Evolutionary conservation across 73 alveolate genomes (phyloP).

Genomic region (Symbiodinium natans): DNA sequence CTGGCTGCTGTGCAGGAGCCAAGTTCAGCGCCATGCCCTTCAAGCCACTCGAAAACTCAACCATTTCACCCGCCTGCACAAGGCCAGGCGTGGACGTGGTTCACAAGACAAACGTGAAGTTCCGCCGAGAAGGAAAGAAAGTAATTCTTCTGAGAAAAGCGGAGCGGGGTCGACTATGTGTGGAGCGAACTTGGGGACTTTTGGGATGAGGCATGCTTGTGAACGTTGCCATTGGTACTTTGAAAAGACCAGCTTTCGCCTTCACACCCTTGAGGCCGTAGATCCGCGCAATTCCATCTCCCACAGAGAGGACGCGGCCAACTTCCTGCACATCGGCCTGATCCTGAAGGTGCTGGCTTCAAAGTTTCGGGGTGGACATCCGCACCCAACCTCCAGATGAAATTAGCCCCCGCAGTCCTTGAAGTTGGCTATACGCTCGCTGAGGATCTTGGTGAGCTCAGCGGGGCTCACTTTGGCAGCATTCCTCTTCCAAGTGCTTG

Average conservation of each 20-base stretch:
- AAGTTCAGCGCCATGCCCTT: slow-evolving; percentile 99
- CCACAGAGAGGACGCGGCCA: slow-evolving; percentile 98
- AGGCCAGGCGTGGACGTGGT: too few relatives aligned
- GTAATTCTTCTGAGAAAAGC: too few relatives aligned
- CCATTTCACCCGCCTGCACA: slow-evolving; percentile 98
- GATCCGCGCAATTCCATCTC: slow-evolving; percentile 99
- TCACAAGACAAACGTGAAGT: too few relatives aligned
- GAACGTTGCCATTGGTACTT: too few relatives aligned
- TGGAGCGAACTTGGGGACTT: too few relatives aligned
- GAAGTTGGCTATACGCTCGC: slow-evolving; percentile 88
- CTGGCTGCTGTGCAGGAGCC: too few relatives aligned
- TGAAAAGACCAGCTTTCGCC: slow-evolving; percentile 95
- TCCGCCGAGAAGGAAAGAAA: too few relatives aligned
- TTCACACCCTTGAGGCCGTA: slow-evolving; percentile 98
- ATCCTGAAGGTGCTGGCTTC: slow-evolving; percentile 45
- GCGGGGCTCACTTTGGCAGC: slow-evolving; percentile 90
- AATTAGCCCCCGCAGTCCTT: slow-evolving; percentile 30
- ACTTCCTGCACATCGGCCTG: slow-evolving; percentile 96
- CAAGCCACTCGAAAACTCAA: slow-evolving; percentile 98
- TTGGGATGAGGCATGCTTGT: too few relatives aligned
- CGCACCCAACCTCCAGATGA: too few relatives aligned
- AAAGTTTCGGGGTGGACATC: too few relatives aligned
- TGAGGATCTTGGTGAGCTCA: slow-evolving; percentile 82
- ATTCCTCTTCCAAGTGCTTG: slow-evolving; percentile 8
- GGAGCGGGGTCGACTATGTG: too few relatives aligned